Base-by-base conservation (phyloP, 345 rosid species). In the Camelina neglecta region DNA sequence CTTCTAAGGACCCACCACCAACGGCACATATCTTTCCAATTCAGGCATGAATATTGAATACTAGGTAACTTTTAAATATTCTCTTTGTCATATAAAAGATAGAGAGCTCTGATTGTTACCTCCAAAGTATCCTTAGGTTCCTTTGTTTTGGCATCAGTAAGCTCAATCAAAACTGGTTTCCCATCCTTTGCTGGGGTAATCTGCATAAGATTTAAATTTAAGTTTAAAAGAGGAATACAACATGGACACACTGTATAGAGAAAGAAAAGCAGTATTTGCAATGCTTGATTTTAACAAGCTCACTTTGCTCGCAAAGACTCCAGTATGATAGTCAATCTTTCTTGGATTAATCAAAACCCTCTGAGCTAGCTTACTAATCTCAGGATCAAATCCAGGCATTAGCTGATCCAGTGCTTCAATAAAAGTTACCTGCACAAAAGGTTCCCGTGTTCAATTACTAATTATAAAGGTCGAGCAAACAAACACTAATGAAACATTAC, bases 301-400 rank as follows among this genome's bases (percentile, higher is more conserved):
- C 82, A 95, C 99, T 91, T 91, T 95, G 83, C 87, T 85, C 73
- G 99, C 99, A 80, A 95, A 93, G 8, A 95, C 98, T 54, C 99
- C 98, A 41, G 93, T 91, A 60, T 92, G 90, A 76, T 91, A 93
- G 81, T 95, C 99, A 16, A 95, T 95, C 59, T 93, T 91, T 78
- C 98, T 81, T 64, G 98, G 97, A 84, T 90, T 95, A 73, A 95
- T 89, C 47, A 93, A 85, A 80, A 93, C 93, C 76, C 99, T 86
- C 78, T 95, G 99, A 56, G 99, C 99, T 77, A 95, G 76, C 82
- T 95, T 95, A 51, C 98, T 86, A 71, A 92, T 95, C 83, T 95
- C 99, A 60, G 99, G 99, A 82, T 95, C 99, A 89, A 95, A 95
- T 78, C 99, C 98, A 72, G 99, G 99, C 99, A 95, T 95, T 36